Base-by-base conservation (phyloP, 140 eudicot species). In the Ambrosia hybrid region DNA sequence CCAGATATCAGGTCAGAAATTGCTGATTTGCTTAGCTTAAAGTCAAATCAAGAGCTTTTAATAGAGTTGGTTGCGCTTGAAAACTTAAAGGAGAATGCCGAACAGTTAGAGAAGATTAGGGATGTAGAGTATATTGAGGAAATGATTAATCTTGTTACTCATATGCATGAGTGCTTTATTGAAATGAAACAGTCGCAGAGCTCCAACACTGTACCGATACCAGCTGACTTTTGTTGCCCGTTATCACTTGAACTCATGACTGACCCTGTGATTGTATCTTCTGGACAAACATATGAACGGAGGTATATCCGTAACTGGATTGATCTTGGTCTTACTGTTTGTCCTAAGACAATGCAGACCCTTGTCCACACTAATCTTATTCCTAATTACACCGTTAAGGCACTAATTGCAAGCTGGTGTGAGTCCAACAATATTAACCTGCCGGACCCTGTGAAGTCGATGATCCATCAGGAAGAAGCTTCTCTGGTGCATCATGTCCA, bases 331-430 rank as follows among this genome's bases (percentile, higher is more conserved):
- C 90, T 93, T 57, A 83, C 78, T 68, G 87, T 93, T 57, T 93
- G 98, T 83, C 98, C 98, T 3, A 93, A 93, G 85, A 93, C 98
- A 11, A 81, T 92, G 74, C 98, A 93, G 70, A 67, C 90, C 14
- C 74, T 93, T 55, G 84, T 74, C 13, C 98, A 90, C 76, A 81
- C 90, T 76, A 90, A 84, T 84, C 87, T 93, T 41, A 88, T 93
- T 74, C 97, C 98, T 79, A 93, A 93, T 80, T 93, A 93, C 87
- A 93, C 94, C 21, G 98, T 93, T 2, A 93, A 93, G 82, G 98
- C 97, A 10, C 81, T 93, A 46, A 86, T 93, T 77, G 97, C 94
- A 49, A 86, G 77, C 77, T 93, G 98, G 98, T 93, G 98, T 16
- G 96, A 90, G 57, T 76, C 83, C 48, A 86, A 94, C 59, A 85